Evolutionary conservation across 495 filamentous ascomycete species (phyloP), one percentile per base, ranked within the genome.

Genomic region (Xylaria palmicola): DNA sequence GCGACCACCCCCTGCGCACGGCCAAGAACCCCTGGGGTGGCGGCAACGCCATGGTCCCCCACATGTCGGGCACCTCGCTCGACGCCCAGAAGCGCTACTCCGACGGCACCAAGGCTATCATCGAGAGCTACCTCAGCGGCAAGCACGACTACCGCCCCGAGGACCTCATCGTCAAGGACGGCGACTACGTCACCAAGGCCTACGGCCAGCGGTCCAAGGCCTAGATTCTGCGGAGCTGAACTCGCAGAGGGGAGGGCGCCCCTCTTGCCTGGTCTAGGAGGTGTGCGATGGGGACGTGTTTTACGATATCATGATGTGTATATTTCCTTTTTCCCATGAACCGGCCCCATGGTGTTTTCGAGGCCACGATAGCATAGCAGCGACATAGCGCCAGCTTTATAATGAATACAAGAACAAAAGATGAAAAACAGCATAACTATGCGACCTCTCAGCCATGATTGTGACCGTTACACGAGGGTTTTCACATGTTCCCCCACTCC

Each of bases 1-100:
- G 88, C 79, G 94, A 97, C 72, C 94, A 98, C 85, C 83, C 86
- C 34, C 91, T 98, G 69, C 93, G 94, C 73, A 88, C 88, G 75
- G 94, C 91, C 69, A 86, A 91, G 83, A 91, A 92, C 85, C 90
- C 92, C 65, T 96, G 92, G 81, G 93, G 93, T 63, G 94, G 92
- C 65, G 94, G 94, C 70, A 98, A 98, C 78, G 94, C 91, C 77
- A 98, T 92, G 90, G 92, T 97, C 53, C 91, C 94, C 49, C 94
- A 98, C 85, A 95, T 98, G 91, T 93, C 90, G 36, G 94, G 94
- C 71, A 98, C 94, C 59, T 95, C 92, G 55, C 88, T 98, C 71
- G 94, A 98, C 74, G 94, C 94, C 30, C 94, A 98, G 83, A 88
- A 93, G 83, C 86, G 94, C 58, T 98, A 98, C 71, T 91, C 94